These are phyloP conservation scores for Yamadazyma taylorii DNA, from an alignment of 1,139 yeast genomes.

Conservation along the genomic window DNA sequence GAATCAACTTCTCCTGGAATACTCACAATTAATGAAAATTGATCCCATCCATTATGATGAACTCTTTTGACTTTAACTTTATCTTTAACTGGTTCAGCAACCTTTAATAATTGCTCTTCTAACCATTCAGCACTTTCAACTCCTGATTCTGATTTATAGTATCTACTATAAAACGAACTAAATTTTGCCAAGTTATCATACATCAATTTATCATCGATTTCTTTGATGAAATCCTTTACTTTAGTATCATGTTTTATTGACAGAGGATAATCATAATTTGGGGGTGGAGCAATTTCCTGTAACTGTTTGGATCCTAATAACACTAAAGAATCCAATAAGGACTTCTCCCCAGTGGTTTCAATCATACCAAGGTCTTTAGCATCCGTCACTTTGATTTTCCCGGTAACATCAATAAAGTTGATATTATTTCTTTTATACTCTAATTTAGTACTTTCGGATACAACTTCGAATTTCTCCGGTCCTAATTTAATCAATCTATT, in stretches of 20 bases:
- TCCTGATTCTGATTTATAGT: slow-evolving; percentile 74
- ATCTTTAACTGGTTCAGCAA: slow-evolving; percentile 39
- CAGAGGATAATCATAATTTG: slow-evolving; percentile 56
- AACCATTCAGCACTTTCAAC: slow-evolving; percentile 75
- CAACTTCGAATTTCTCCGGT: slow-evolving; percentile 39
- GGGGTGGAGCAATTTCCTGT: slow-evolving; percentile 16
- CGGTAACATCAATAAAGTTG: slow-evolving; percentile 72
- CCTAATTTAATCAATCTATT: slow-evolving; percentile 39
- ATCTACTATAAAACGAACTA: slow-evolving; percentile 75
- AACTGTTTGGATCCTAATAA: slow-evolving; percentile 35
- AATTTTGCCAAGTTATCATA: slow-evolving; percentile 58
- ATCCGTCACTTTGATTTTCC: slow-evolving; percentile 27
- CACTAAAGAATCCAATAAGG: slow-evolving; percentile 17
- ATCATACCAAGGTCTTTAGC: slow-evolving; percentile 34
- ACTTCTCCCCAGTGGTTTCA: slow-evolving; percentile 14
- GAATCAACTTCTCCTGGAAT: slow-evolving; percentile 38
- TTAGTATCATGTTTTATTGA: slow-evolving; percentile 34
- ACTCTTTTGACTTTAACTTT: slow-evolving; percentile 29
- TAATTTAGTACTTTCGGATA: slow-evolving; percentile 58
- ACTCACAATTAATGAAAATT: slow-evolving; percentile 41
- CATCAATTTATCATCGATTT: slow-evolving; percentile 48
- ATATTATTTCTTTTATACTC: slow-evolving; percentile 52
- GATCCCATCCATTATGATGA: slow-evolving; percentile 45
- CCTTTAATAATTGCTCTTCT: slow-evolving; percentile 44
- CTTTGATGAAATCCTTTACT: slow-evolving; percentile 40